phyloP scores from a whole-genome alignment of 192 early-diverging fungal species.

The Coemansia sp. region DNA sequence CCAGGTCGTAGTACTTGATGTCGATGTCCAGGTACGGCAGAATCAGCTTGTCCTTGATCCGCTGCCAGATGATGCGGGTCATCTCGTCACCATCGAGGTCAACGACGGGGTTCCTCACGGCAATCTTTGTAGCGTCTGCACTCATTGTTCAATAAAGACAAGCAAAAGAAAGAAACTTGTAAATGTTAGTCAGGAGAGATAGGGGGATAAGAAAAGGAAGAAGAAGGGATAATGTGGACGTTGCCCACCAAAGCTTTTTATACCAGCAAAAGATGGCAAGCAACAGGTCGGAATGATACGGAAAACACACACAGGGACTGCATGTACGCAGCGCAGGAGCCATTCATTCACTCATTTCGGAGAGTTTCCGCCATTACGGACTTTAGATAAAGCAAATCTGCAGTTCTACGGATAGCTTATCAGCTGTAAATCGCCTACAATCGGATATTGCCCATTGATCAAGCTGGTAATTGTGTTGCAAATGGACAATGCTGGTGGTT shows the following conservation, averaged over 20 bases:
- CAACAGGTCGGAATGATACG: conserved; percentile 1
- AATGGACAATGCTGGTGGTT: neutral
- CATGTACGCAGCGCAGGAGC: too few relatives aligned
- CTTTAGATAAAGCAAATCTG: neutral
- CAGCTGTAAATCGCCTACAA: neutral
- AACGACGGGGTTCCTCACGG: conserved; percentile 81
- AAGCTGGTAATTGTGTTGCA: neutral
- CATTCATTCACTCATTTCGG: too few relatives aligned
- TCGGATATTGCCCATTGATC: neutral
- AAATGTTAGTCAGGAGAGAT: neutral
- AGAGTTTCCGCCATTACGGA: too few relatives aligned
- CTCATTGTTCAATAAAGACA: conserved; percentile 27
- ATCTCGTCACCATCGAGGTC: conserved; percentile 97
- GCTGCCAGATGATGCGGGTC: conserved; percentile 96
- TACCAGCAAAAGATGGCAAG: neutral
- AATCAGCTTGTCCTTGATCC: conserved; percentile 90
- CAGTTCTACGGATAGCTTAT: neutral
- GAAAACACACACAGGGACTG: neutral
- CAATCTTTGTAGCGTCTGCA: conserved; percentile 62
- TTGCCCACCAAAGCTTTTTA: neutral
- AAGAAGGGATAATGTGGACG: neutral
- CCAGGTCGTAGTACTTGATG: conserved; percentile 97
- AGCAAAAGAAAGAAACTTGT: conserved; percentile 1
- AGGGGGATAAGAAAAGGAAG: neutral
- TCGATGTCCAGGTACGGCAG: conserved; percentile 84